A percentile compares a stretch with the other conserved stretches of the same genome.
These are phyloP conservation scores for Licmophora abbreviata DNA, from an alignment of 108 stramenopile species.

Conservation along the genomic window DNA sequence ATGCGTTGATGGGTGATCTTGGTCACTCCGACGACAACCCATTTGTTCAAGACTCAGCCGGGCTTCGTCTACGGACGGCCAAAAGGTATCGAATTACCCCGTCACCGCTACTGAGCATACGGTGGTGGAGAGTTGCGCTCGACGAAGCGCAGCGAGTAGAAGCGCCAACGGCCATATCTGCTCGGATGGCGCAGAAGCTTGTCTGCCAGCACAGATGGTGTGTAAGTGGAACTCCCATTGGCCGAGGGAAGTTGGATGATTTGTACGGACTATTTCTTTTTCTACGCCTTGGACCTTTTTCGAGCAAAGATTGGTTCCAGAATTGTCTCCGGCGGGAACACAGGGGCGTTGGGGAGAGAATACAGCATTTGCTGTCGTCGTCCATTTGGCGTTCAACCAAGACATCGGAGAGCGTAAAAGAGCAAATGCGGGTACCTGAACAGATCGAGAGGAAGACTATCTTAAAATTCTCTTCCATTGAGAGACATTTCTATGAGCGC, in stretches of 20 bases:
- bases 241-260: conserved; percentile 52
- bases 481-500: conserved; percentile 50
- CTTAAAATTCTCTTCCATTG: conserved; percentile 51
- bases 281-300: conserved; percentile 43
- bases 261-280: conserved; percentile 52
- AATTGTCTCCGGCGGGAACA: conserved; percentile 19
- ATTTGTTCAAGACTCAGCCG: conserved; percentile 19
- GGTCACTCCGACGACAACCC: conserved; percentile 56
- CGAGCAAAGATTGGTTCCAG: conserved; percentile 30
- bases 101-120: conserved; percentile 48
- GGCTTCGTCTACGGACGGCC: conserved; percentile 17
- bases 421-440: conserved; percentile 64
- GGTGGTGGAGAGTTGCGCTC: conserved; percentile 51
- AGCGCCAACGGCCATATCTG: conserved; percentile 51
- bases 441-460: conserved; percentile 42
- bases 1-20: conserved; percentile 45
- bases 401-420: conserved; percentile 22
- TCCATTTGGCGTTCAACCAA: conserved; percentile 70
- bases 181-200: conserved; percentile 63
- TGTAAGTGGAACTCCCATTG: conserved; percentile 64
- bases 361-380: conserved; percentile 29
- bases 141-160: conserved; percentile 75
- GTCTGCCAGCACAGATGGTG: conserved; percentile 39
- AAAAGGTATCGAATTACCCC: conserved; percentile 59
- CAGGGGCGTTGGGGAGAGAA: conserved; percentile 19